Percentiles rank a stretch among this genome's conserved stretches.
Conservation (phyloP, 2,329 filamentous ascomycete species). For the Sphaerostilbella broomeana region DNA sequence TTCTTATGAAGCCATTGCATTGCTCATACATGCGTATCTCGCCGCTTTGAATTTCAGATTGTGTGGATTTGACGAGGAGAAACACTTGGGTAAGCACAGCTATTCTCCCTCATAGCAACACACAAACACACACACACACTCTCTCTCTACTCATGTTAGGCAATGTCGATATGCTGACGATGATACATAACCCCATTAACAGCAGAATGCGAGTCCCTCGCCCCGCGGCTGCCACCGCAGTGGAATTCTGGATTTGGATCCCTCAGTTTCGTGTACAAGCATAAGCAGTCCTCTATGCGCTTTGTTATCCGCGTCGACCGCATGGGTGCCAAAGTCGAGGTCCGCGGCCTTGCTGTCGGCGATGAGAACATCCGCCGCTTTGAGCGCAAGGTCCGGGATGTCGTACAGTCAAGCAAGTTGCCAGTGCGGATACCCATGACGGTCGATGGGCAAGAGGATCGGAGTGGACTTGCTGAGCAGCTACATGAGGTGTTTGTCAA, state of each 20-base stretch:
- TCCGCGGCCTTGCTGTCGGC: slow-evolving; percentile 71
- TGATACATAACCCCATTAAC: background rate
- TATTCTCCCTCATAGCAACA: no score
- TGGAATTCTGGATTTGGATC: slow-evolving; percentile 73
- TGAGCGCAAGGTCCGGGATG: slow-evolving; percentile 66
- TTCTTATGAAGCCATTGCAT: slow-evolving; percentile 74
- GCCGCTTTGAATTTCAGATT: slow-evolving; percentile 72
- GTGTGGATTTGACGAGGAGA: slow-evolving; percentile 76
- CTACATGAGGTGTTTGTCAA: slow-evolving; percentile 67
- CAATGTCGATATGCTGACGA: no score
- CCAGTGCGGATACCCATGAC: slow-evolving; percentile 50
- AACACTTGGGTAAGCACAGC: slow-evolving; percentile 63
- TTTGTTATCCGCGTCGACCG: slow-evolving; percentile 78
- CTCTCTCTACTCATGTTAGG: background rate
- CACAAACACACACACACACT: no score
- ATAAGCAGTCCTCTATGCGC: slow-evolving; percentile 76
- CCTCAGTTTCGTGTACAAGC: slow-evolving; percentile 79
- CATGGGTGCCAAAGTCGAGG: slow-evolving; percentile 75
- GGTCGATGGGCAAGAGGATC: slow-evolving; percentile 40
- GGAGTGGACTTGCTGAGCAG: slow-evolving; percentile 40
- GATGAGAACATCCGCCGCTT: slow-evolving; percentile 76
- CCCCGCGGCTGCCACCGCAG: slow-evolving; percentile 60
- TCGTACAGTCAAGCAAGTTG: slow-evolving; percentile 54
- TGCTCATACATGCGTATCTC: slow-evolving; percentile 82
- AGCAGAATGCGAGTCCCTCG: slow-evolving; percentile 46